Conservation (phyloP, 352 stramenopile species). For the Thraustochytrium sp. region DNA sequence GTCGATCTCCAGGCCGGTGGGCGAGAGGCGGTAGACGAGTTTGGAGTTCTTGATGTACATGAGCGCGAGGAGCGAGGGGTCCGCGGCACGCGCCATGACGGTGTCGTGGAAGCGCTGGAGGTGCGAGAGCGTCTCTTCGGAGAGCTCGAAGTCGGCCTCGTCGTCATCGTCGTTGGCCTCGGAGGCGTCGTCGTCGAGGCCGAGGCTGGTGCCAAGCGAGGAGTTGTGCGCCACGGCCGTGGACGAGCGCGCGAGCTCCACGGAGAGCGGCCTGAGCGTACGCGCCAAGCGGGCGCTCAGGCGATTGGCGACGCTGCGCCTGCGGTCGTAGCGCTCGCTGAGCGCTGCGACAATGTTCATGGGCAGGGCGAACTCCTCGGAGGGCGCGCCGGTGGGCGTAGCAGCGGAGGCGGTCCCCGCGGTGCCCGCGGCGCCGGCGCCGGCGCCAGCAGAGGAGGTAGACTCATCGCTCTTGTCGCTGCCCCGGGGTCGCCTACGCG, state of each 20-base stretch:
- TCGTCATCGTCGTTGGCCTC: background rate
- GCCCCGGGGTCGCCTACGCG: too few relatives aligned
- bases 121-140: background rate
- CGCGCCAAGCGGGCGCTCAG: background rate
- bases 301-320: constrained; percentile 15
- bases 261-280: background rate
- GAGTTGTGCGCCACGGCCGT: background rate
- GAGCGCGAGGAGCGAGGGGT: background rate
- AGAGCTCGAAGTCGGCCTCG: background rate
- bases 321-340: background rate
- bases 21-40: constrained; percentile 12
- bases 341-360: background rate
- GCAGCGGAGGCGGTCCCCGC: too few relatives aligned
- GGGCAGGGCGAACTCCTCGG: background rate
- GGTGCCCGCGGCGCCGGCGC: too few relatives aligned
- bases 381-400: background rate
- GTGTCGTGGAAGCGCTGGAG: background rate
- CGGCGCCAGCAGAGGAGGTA: too few relatives aligned
- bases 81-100: constrained; percentile 18
- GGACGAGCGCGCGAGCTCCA: background rate
- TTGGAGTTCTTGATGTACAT: constrained; percentile 47
- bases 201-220: too few relatives aligned
- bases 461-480: too few relatives aligned
- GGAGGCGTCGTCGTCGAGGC: background rate
- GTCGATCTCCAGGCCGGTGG: background rate